Conservation (phyloP, 2,329 filamentous ascomycete species). For the Cercospora sesami region DNA sequence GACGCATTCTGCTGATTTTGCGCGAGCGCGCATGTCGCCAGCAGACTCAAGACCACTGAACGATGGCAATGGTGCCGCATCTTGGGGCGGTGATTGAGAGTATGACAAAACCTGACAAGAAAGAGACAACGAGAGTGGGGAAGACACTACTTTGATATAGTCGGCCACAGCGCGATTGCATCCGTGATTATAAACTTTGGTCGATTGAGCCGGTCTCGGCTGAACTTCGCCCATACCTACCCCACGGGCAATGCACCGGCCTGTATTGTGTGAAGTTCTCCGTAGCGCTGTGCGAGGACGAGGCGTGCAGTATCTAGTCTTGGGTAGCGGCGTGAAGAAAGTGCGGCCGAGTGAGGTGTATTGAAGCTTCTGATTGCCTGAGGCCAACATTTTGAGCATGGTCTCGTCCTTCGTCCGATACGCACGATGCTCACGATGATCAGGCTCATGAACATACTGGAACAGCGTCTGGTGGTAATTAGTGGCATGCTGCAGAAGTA, state of each 20-base stretch:
- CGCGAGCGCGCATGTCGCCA: not conserved
- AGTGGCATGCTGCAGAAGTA: not conserved
- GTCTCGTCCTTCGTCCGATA: not conserved
- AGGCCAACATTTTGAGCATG: not conserved
- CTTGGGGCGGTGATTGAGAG: not conserved
- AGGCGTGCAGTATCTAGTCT: not conserved
- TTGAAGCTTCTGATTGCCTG: not conserved
- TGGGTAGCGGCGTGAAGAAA: not conserved
- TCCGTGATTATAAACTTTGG: not conserved
- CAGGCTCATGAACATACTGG: not conserved
- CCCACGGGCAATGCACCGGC: not conserved
- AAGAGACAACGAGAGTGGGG: not conserved
- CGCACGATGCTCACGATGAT: not conserved
- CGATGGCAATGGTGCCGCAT: not conserved
- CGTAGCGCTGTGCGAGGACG: not conserved
- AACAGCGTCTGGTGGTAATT: not conserved
- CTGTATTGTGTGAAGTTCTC: not conserved
- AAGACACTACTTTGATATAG: not conserved
- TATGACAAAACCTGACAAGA: not conserved
- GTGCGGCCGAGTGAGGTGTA: not conserved
- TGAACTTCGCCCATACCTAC: not conserved
- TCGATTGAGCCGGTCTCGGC: conserved; percentile 14
- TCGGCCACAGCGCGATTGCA: not conserved
- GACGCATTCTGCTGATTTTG: not conserved
- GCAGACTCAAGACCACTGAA: not conserved